Base-by-base conservation (phyloP, 148 eudicot genomes). In the Pouteria glomerata region DNA sequence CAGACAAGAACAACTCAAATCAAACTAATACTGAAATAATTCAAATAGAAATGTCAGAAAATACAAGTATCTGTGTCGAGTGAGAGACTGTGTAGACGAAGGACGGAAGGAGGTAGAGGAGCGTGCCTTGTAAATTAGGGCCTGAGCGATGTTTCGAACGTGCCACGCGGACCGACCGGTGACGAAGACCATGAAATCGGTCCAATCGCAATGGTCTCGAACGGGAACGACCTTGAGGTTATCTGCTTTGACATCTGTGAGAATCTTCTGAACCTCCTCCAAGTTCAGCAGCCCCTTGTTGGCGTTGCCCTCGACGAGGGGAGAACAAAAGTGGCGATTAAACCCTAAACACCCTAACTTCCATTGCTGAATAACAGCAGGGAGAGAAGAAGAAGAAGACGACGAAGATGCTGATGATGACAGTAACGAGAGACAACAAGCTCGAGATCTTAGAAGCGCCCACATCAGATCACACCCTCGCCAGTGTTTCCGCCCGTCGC, bases 91-190 rank as follows among this genome's bases (percentile, higher is more conserved):
- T n/a, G n/a, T n/a, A n/a, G n/a, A n/a, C 18, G 14, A 50, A 71
- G 26, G 16, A 19, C 31, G 21, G 13, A 47, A 4, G 59, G 50
- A 14, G 12, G 37, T 39, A 39, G 2, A 1, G n/a, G 1, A 34
- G 69, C 24, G n/a, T 82, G 73, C 98, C 98, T 91, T 80, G 70
- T 86, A 89, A 82, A 94, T 55, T 62, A 94, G 84, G 62, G 98
- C 97, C 80, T 86, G 85, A 61, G 89, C 90, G 50, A 94, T 94
- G 53, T 94, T 91, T 11, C 92, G 86, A 33, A 94, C 96, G 66
- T 94, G 98, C 97, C 97, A 91, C 2, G 90, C 78, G 6, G 98
- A 94, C 0, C 96, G 80, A 3, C 98, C 98, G 8, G 98, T 91
- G 48, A 90, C 98, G 56, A 94, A 77, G 18, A 94, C 93, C 91